Base-by-base conservation (phyloP, 176 grass and related monocot species). In the Triticum turgidum region DNA sequence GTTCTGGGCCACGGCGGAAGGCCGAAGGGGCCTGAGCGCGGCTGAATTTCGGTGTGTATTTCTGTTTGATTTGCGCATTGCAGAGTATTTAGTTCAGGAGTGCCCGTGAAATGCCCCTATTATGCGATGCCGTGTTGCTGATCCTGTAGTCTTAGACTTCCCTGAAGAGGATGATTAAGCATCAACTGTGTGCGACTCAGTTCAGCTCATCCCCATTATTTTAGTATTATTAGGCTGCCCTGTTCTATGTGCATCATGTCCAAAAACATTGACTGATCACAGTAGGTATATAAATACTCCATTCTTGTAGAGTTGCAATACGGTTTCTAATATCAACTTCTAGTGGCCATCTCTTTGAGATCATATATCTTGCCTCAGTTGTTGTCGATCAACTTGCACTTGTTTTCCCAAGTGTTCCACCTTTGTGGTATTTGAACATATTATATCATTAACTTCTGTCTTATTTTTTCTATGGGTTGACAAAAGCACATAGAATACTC, bases 381-480 rank as follows among this genome's bases (percentile, higher is more conserved):
- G 15, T 4, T 59, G 51, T 78, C 18, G 10, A n/a, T 79, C 35
- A 62, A n/a, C 34, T 25, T 79, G 35, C n/a, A 80, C 35, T 64
- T 80, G 33, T 64, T 41, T 79, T 5, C 6, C 6, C 34, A 27
- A 17, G 11, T 27, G 34, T 3, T 80, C 21, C 58, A 62, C 11
- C 20, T 17, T 13, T 12, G 20, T 79, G 37, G 25, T 62, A 62
- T 63, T 64, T 3, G 11, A 79, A 80, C 37, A 79, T 54, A 79
- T 24, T 24, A 29, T 80, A 41, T 39, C 4, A 15, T 45, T 25
- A 45, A 17, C 34, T 65, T 80, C 1, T 27, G 35, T 39, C 34
- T 38, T 79, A 3, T 9, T 80, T 80, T 77, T 30, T 80, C 38
- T 65, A 8, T 11, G 38, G 61, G 79, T 66, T 80, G 79, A 47